These are phyloP conservation scores for Citrus maxima DNA, from an alignment of 345 rosid species.

Conservation along the genomic window DNA sequence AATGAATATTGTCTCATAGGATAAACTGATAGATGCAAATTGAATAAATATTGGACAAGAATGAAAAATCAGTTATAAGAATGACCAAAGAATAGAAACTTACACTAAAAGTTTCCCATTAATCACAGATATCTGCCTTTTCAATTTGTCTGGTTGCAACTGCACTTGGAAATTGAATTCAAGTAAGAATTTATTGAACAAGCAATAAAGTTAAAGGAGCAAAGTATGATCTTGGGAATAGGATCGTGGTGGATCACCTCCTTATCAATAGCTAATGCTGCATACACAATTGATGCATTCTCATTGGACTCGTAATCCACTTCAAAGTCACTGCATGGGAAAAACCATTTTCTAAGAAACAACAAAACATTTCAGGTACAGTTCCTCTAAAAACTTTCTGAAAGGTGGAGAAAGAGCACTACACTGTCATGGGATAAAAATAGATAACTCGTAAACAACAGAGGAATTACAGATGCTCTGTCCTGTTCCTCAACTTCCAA, in stretches of 20 bases:
- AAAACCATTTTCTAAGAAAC: background rate
- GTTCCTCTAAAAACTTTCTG: background rate
- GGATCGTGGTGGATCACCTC: constrained; percentile 44
- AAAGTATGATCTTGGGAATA: background rate
- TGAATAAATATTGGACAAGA: background rate
- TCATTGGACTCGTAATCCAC: constrained; percentile 74
- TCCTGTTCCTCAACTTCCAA: background rate
- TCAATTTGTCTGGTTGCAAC: constrained; percentile 17
- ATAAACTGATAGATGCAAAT: background rate
- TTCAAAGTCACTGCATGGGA: constrained; percentile 51
- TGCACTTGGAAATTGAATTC: constrained; percentile 13
- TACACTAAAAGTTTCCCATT: constrained; percentile 77
- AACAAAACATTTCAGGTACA: background rate
- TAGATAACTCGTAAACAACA: background rate
- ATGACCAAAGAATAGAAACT: constrained; percentile 20
- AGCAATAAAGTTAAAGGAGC: background rate
- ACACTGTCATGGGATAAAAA: background rate
- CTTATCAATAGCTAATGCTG: constrained; percentile 79
- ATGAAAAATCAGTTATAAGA: background rate
- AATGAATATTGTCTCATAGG: background rate
- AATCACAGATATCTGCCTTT: constrained; percentile 57
- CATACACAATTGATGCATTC: constrained; percentile 65
- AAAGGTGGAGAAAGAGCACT: background rate
- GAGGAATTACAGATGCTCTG: background rate
- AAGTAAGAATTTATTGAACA: background rate